Evolutionary conservation across 305 asterid genomes (phyloP), one percentile per base, ranked within the genome.

Genomic region (Fraxinus baroniana): DNA sequence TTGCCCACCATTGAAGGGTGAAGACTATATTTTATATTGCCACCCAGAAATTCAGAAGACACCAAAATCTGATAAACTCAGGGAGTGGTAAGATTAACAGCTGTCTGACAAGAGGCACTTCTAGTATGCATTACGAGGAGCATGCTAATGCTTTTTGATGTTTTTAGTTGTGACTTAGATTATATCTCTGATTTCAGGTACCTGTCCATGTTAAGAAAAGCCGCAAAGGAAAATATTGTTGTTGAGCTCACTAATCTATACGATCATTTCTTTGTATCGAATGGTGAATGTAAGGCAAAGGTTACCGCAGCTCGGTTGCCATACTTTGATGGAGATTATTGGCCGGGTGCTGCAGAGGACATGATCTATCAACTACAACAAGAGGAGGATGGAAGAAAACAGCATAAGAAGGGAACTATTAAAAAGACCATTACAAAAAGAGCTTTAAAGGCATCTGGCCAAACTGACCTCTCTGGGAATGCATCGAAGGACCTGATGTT

Each of bases 341-440:
- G 98, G 98, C 99, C 99, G 75, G 98, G 98, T 84, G 98, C 99
- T 84, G 99, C 99, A 0, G 99, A 96, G 91, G 98, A 96, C 84
- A 93, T 92, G 88, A 88, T 96, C 84, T 87, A 80, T 86, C 95
- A 92, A 87, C 91, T 96, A 82, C 98, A 91, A 81, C 98, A 96
- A 87, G 98, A 94, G 83, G 98, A 94, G 79, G 99, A 93, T 85
- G 98, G 94, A 57, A 92, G 92, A 84, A 93, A 94, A 79, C 95
- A 84, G 80, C 81, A 81, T 86, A 96, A 96, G 89, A 96, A 93
- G 91, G 98, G 98, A 66, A 84, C 83, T 33, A 83, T 90, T 49
- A 94, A 93, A 79, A 96, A 94, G 90, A 89, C 91, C 86, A 88
- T 94, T 37, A 93, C 97, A 20, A 96, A 94, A 85, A 89, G 99